Base-by-base conservation (phyloP, 116 monocot genomes). In the Zostera marina region DNA sequence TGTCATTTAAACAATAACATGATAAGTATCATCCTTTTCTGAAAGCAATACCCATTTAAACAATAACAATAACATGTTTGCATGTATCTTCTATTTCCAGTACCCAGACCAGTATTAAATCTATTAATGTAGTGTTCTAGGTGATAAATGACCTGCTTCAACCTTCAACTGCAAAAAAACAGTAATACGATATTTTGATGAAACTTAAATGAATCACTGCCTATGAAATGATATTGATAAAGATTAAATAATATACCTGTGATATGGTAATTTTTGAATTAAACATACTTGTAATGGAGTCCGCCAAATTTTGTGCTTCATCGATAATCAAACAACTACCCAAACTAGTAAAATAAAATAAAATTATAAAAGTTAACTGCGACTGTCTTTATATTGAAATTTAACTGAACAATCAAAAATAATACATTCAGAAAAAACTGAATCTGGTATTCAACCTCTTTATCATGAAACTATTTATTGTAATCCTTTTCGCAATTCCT, bases 241-340 rank as follows among this genome's bases (percentile, higher is more conserved):
- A 22, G 21, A n/a, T n/a, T n/a, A n/a, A n/a, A n/a, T n/a, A 45
- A 45, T 14, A 32, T 74, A 90, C 96, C 86, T 98, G 96, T 56
- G 78, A 67, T 40, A 72, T 16, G 56, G 76, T 83, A 59, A 98
- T 68, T 59, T 74, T 98, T 48, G 90, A 69, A 68, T 90, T 89
- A 63, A 89, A 81, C 86, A 98, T 98, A 63, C 68, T 85, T 58
- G 80, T 98, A 14, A 98, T 74, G 9, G 82, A 88, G 65, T 98
- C 96, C 56, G 96, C 85, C 62, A 98, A 58, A 66, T 98, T 98
- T 64, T 98, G 96, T 1, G 96, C 96, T 66, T 98, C 96, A 72
- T 98, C 96, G 63, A 98, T 82, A 54, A 98, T 69, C 54, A 98
- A 70, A 55, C 89, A 49, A 68, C 66, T 98, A 59, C 79, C 73